Conservation (phyloP, 2,329 filamentous ascomycete genomes). For the Arthroderma sp. region DNA sequence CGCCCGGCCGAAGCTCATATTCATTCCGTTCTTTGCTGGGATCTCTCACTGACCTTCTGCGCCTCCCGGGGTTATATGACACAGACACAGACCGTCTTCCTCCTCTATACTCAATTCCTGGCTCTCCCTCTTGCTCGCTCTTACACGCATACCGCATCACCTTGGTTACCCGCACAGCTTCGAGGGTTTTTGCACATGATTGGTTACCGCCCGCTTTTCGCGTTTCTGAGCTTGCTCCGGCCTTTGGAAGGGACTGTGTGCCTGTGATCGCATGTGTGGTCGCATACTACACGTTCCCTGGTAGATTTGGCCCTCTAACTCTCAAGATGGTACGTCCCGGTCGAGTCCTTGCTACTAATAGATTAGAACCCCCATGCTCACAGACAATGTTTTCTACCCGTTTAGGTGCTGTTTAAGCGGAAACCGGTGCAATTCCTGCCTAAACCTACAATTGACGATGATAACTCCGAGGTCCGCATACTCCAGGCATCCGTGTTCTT, state of each 20-base stretch:
- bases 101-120: background rate
- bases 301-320: background rate
- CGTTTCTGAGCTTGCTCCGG: conserved; percentile 3
- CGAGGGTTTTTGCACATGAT: background rate
- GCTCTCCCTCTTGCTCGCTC: conserved; percentile 4
- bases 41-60: background rate
- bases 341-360: background rate
- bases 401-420: conserved; percentile 84
- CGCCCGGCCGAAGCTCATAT: background rate
- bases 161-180: conserved; percentile 8
- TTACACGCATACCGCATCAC: conserved; percentile 12
- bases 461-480: conserved; percentile 62
- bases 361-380: background rate
- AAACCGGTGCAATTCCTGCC: conserved; percentile 81
- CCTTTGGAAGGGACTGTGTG: conserved; percentile 2
- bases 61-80: background rate
- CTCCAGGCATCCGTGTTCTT: background rate
- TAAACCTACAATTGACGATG: conserved; percentile 60
- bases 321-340: background rate
- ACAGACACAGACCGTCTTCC: background rate
- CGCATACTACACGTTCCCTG: background rate
- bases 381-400: too few species aligned
- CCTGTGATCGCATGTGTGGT: background rate
- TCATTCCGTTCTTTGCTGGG: background rate
- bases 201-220: background rate